Percentiles rank a stretch among this genome's conserved stretches.
phyloP scores from a whole-genome alignment of 441 rosid genomes.

The Euphorbia schlechtendalii region DNA sequence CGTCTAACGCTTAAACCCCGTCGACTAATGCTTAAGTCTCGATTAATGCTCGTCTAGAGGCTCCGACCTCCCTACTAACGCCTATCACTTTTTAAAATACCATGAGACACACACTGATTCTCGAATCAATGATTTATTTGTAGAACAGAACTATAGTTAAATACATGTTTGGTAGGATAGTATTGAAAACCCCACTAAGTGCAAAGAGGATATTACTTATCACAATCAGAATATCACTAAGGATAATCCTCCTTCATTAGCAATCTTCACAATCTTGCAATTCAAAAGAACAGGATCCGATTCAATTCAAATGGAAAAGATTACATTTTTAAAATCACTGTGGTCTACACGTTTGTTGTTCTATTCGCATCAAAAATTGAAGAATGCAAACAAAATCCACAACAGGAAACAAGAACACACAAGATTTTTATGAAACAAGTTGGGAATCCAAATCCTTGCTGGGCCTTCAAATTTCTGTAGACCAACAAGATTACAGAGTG shows the following conservation, averaged over 20 bases:
- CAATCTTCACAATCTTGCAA: neutral
- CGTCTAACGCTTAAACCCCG: too few species aligned
- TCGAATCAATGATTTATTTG: too few species aligned
- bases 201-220: neutral
- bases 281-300: conserved; percentile 1
- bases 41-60: too few species aligned
- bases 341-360: too few species aligned
- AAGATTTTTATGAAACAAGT: neutral
- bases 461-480: neutral
- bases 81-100: too few species aligned
- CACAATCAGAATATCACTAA: neutral
- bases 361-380: neutral
- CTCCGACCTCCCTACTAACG: too few species aligned
- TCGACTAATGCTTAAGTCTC: too few species aligned
- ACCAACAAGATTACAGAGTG: conserved; percentile 1
- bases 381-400: neutral
- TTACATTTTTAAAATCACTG: too few species aligned
- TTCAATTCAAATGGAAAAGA: neutral
- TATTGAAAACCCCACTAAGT: too few species aligned
- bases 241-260: neutral
- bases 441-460: conserved; percentile 8
- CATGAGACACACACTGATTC: too few species aligned
- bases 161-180: too few species aligned
- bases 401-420: neutral
- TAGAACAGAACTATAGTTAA: too few species aligned